Evolutionary conservation across 2,329 filamentous ascomycete species (phyloP), one percentile per base, ranked within the genome.

Genomic region (Hirsutella rhossiliensis): DNA sequence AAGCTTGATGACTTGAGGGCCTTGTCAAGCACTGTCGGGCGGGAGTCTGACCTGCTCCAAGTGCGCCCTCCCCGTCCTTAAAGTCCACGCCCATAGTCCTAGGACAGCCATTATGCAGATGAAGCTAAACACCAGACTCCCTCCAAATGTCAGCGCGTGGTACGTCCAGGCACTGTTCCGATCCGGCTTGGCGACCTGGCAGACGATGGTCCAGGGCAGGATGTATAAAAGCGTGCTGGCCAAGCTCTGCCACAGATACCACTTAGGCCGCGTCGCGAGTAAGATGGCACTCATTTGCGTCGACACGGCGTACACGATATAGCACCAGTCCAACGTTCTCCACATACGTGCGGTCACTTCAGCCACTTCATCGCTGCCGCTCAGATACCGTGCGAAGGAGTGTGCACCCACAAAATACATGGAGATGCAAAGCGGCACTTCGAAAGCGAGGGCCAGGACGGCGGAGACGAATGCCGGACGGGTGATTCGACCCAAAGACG

Each of bases 71-170:
- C 74, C 72, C 17, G 53, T 65, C 41, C 60, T 49, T 50, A 81
- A 48, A 13, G 57, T 63, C 68, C 71, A 72, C 0, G 59, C 66
- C 78, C 76, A 82, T 0, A 73, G 17, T 0, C 44, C 55, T 51
- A 73, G 66, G 0, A 79, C 65, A 3, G 73, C 38, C 0, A 73
- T 3, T n/a, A 82, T 62, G 40, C 70, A 69, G 3, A 76, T 62
- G 50, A 85, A 82, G 36, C 74, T 80, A 48, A 84, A 84, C 0
- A 85, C 78, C 38, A 85, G 60, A 49, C 76, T 80, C 0, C 81
- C 81, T 0, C 80, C 80, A 62, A 86, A 85, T 0, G 85, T 74
- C 23, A 82, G n/a, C n/a, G n/a, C n/a, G n/a, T n/a, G n/a, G n/a
- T n/a, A n/a, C n/a, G n/a, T n/a, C n/a, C n/a, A n/a, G n/a, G n/a